Percentiles rank a stretch among this genome's conserved stretches.
phyloP scores from a whole-genome alignment of 345 rosid species.

The Aquilaria malaccensis region DNA sequence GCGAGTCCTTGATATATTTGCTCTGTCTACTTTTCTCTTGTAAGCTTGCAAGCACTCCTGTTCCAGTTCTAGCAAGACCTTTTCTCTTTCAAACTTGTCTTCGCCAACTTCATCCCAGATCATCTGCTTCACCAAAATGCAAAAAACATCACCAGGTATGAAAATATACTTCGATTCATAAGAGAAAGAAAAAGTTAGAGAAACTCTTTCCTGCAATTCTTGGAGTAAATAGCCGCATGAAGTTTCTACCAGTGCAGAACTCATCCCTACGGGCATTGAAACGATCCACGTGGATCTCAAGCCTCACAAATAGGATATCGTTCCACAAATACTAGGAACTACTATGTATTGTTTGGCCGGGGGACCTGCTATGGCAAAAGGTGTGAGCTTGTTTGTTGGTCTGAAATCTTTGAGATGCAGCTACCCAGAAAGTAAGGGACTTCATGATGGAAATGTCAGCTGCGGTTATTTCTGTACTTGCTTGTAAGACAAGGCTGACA shows the following conservation, averaged over 20 bases:
- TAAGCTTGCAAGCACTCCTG: constrained; percentile 90
- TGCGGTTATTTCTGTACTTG: constrained; percentile 46
- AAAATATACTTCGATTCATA: constrained; percentile 4
- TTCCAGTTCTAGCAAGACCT: constrained; percentile 76
- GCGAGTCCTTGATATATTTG: constrained; percentile 87
- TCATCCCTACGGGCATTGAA: constrained; percentile 56
- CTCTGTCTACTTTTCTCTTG: constrained; percentile 92
- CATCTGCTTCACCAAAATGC: constrained; percentile 40
- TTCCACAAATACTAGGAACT: constrained; percentile 21
- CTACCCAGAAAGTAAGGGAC: constrained; percentile 13
- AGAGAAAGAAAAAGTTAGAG: not conserved
- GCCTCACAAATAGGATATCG: constrained; percentile 1
- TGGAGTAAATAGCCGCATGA: constrained; percentile 88
- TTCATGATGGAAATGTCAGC: constrained; percentile 18
- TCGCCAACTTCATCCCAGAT: constrained; percentile 99
- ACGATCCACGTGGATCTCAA: constrained; percentile 43
- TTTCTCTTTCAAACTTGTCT: constrained; percentile 70
- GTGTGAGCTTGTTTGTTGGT: constrained; percentile 11
- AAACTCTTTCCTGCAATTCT: constrained; percentile 72
- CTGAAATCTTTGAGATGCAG: constrained; percentile 27
- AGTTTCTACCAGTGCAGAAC: constrained; percentile 53
- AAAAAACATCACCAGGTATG: not conserved
- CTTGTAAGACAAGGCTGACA: constrained; percentile 58
- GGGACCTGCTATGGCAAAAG: constrained; percentile 15
- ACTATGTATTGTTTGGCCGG: constrained; percentile 8